Percentiles rank a stretch among this genome's conserved stretches.
Conservation (phyloP, 2,329 filamentous ascomycete genomes). For the Thermothelomyces thermophilus region DNA sequence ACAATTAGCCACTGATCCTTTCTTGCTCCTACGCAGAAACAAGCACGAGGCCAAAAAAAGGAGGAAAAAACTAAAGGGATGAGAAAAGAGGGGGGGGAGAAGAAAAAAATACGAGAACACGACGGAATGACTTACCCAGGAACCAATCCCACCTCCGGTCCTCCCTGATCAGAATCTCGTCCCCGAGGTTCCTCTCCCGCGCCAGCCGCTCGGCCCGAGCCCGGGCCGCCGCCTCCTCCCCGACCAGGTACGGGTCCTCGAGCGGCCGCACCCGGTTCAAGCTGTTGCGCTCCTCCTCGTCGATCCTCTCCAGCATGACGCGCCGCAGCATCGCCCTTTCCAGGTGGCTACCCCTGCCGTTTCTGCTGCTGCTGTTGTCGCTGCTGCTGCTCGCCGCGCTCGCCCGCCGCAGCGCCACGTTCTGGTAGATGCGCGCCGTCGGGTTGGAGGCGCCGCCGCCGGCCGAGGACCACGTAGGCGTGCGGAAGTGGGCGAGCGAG, state of each 20-base stretch:
- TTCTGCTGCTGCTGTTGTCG: slow-evolving; percentile 10
- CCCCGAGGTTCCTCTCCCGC: slow-evolving; percentile 49
- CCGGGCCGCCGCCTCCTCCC: slow-evolving; percentile 54
- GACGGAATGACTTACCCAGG: slow-evolving; percentile 45
- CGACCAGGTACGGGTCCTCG: slow-evolving; percentile 62
- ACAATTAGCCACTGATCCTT: neutral
- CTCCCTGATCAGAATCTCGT: slow-evolving; percentile 50
- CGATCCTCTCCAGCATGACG: slow-evolving; percentile 32
- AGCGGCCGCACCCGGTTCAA: slow-evolving; percentile 39
- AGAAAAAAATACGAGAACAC: neutral
- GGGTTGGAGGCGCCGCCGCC: slow-evolving; percentile 45
- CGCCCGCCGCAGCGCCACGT: slow-evolving; percentile 57
- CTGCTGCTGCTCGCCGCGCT: slow-evolving; percentile 34
- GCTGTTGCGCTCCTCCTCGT: slow-evolving; percentile 30
- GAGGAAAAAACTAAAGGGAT: no score
- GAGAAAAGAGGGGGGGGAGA: neutral
- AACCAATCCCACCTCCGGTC: slow-evolving; percentile 57
- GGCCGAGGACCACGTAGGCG: slow-evolving; percentile 52
- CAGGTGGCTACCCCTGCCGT: slow-evolving; percentile 19
- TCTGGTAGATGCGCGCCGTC: slow-evolving; percentile 54
- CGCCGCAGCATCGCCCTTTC: slow-evolving; percentile 27
- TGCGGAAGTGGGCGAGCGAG: slow-evolving; percentile 47
- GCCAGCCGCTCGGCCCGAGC: slow-evolving; percentile 52
- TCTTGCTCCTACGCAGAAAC: no score
- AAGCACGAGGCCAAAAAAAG: neutral